Base-by-base conservation (phyloP, 768 basidiomycete species). In the Kwoniella mangroviensis region DNA sequence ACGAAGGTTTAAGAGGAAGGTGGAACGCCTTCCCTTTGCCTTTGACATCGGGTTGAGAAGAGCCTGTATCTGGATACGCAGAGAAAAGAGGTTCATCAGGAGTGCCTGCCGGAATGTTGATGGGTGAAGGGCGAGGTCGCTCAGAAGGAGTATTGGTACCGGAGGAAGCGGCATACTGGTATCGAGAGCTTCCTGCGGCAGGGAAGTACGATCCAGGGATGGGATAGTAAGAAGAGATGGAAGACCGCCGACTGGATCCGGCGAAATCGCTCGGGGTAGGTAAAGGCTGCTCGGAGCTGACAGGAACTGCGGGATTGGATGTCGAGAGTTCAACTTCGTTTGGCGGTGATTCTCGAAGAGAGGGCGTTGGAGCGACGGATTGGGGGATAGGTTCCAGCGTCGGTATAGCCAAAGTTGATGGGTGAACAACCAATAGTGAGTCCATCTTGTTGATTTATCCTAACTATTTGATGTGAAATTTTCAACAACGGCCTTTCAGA, bases 41-140 rank as follows among this genome's bases (percentile, higher is more conserved):
- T 41, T 74, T 76, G 55, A 43, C 24, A 40, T 55, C 51, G 9
- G 49, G 49, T 24, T 58, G 55, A 28, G 73, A 70, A 11, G 61
- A n/a, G 3, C 67, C 74, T 6, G 70, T 59, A 42, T 69, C 65
- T n/a, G 79, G 77, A 60, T 78, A 80, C n/a, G 75, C 59, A 1
- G 77, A 80, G 67, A 80, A 80, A 5, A 79, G 54, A 1, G 79
- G 79, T 12, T 79, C 77, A 34, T 77, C 75, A 2, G 75, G 74
- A 4, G 75, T 75, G 2, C 57, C 70, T 1, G 58, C 40, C 0
- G 79, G 79, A 15, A 80, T 78, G 13, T 43, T 63, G 19, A 80
- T 63, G 15, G 70, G 72, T 6, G 74, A 60, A 2, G 75, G 77
- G 4, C 73, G 64, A 15, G 68, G 67, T 26, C 75, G 55, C 15